phyloP scores from a whole-genome alignment of 2,329 filamentous ascomycete species.

The Leptographium radiaticola region DNA sequence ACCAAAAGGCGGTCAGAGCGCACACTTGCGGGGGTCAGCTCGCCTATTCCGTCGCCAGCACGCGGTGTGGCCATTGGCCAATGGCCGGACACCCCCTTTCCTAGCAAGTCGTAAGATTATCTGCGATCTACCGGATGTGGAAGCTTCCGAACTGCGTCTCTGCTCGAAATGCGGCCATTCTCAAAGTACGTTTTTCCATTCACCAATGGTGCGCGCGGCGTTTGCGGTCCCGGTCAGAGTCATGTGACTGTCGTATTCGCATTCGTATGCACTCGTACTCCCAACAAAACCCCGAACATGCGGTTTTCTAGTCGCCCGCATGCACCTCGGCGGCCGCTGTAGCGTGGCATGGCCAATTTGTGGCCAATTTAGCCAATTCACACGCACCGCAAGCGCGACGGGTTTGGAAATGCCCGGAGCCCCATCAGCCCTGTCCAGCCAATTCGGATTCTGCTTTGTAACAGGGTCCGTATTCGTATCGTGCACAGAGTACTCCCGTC shows the following conservation, averaged over 20 bases:
- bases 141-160: not conserved
- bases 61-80: not conserved
- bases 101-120: not conserved
- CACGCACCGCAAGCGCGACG: not conserved
- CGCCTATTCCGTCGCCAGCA: no score
- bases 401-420: not conserved
- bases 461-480: not conserved
- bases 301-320: no score
- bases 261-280: slow-evolving; percentile 1
- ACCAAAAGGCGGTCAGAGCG: not conserved
- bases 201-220: not conserved
- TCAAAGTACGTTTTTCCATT: not conserved
- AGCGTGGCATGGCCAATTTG: no score
- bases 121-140: not conserved
- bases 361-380: no score
- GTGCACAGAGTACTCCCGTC: not conserved
- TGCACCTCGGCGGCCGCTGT: no score
- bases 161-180: not conserved
- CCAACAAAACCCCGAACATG: not conserved
- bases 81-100: not conserved
- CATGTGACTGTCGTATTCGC: slow-evolving; percentile 2
- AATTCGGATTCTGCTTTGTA: not conserved
- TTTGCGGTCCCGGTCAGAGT: not conserved
- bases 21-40: not conserved
- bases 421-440: not conserved